A percentile compares a stretch with the other conserved stretches of the same genome.
phyloP scores from a whole-genome alignment of 352 stramenopile species.

The Phytophthora chlamydospora region DNA sequence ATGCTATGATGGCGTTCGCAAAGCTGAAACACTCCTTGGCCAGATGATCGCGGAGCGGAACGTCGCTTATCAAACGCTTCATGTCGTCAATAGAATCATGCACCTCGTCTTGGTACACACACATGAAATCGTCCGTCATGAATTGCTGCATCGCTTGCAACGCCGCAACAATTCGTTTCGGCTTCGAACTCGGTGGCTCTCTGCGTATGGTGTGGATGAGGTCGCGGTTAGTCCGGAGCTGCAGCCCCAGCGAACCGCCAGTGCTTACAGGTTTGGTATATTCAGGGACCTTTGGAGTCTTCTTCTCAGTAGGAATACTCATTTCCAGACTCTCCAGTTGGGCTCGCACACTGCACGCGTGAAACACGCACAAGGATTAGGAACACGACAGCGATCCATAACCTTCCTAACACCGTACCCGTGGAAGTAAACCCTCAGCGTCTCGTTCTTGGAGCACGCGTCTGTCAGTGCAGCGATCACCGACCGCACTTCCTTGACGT shows the following conservation, averaged over 20 bases:
- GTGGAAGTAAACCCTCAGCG: conserved; percentile 28
- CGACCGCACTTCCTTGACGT: conserved; percentile 18
- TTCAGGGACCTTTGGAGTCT: not conserved
- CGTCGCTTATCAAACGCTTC: conserved; percentile 17
- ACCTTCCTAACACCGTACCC: conserved; percentile 5
- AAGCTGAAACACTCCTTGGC: conserved; percentile 12
- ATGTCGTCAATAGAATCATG: conserved; percentile 1
- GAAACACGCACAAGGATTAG: conserved; percentile 9
- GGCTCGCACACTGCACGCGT: conserved; percentile 18
- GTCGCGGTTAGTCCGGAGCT: conserved; percentile 10
- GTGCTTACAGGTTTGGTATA: not conserved
- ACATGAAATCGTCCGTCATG: conserved; percentile 17
- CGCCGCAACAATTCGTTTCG: conserved; percentile 17
- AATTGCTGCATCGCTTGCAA: conserved; percentile 21
- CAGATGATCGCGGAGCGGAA: conserved; percentile 8
- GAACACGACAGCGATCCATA: not conserved
- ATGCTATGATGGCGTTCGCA: conserved; percentile 10
- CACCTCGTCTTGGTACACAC: conserved; percentile 3
- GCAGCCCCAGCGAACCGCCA: conserved; percentile 1
- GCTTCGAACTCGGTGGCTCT: not conserved
- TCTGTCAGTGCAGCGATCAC: conserved; percentile 22
- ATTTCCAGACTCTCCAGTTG: conserved; percentile 33
- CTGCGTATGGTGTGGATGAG: conserved; percentile 5
- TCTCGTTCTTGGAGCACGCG: conserved; percentile 34
- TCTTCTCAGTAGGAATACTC: conserved; percentile 4